A percentile compares a stretch with the other conserved stretches of the same genome.
Evolutionary conservation across 2,329 filamentous ascomycete genomes (phyloP).

Genomic region (Penicillium sp.): DNA sequence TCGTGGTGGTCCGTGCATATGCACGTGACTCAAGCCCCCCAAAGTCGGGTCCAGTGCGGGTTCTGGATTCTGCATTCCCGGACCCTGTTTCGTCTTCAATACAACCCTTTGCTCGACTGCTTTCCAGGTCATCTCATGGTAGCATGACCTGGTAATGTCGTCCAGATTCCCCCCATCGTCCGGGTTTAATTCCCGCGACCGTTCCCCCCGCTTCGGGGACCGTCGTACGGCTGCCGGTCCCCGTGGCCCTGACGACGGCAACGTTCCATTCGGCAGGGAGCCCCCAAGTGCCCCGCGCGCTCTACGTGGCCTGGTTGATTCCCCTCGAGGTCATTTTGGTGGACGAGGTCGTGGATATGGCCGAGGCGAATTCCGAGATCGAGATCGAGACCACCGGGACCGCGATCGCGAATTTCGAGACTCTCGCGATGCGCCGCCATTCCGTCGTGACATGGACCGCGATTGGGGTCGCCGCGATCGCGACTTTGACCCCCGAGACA

Average conservation of each 20-base stretch:
- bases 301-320: conserved; percentile 72
- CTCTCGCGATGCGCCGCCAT: conserved; percentile 39
- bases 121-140: conserved; percentile 19
- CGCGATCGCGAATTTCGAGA: conserved; percentile 47
- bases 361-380: conserved; percentile 39
- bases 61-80: conserved; percentile 6
- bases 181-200: conserved; percentile 64
- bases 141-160: conserved; percentile 49
- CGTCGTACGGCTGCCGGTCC: conserved; percentile 60
- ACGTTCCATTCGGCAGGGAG: conserved; percentile 62
- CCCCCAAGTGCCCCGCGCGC: conserved; percentile 81
- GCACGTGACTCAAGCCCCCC: conserved; percentile 8
- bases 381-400: conserved; percentile 62
- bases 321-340: conserved; percentile 56
- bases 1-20: conserved; percentile 11
- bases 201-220: conserved; percentile 71
- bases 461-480: conserved; percentile 50
- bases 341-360: conserved; percentile 48
- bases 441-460: conserved; percentile 44
- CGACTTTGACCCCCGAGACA: conserved; percentile 47
- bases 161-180: conserved; percentile 65
- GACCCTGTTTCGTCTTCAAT: background rate
- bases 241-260: conserved; percentile 57
- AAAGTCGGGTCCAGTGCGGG: background rate
- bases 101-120: background rate